Base-by-base conservation (phyloP, 169 alveolate genomes). In the Eimeria necatrix region DNA sequence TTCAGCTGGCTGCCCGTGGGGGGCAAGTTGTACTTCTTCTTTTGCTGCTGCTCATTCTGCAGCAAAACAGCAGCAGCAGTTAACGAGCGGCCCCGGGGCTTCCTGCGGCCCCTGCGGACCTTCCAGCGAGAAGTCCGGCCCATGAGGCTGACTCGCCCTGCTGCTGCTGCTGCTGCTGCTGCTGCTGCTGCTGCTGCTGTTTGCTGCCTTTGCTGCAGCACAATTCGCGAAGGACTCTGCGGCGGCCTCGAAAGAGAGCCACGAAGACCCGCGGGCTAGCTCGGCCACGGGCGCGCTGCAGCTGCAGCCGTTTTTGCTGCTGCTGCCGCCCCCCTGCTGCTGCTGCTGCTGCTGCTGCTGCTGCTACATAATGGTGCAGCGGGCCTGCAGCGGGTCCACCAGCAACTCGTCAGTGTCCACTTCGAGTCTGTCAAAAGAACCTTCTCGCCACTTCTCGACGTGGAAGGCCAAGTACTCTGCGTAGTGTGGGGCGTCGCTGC, bases 91-190 rank as follows among this genome's bases (percentile, higher is more conserved):
- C 85, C 85, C 61, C 60, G 16, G 26, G 85, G 85, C 41, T 32
- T 46, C 41, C 32, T 8, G 41, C 61, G 85, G 59, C 85, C 85
- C 60, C 85, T 74, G 32, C 60, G 85, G 14, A 20, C 85, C 60
- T 74, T 74, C 85, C 85, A 74, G 9, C 85, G 85, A 0, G 85
- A 74, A 9, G 85, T 74, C 85, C 85, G 22, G 59, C 85, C 85
- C 85, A 74, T 74, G 6, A 20, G 41, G 49, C 49, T 32, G 4
- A n/a, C 18, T 14, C 20, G 68, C 68, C 4, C 49, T 70, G 46
- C 49, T 70, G 80, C 32, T 70, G 80, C 49, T 24, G 48, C 49
- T 70, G 80, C 80, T 70, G 80, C 22, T 70, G 80, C 49, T 70
- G 80, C 80, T 22, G 80, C n/a, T 24, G 80, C 46, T 32, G 41